These are phyloP conservation scores for Aegilops tauschii DNA, from an alignment of 176 grass and related monocot genomes.

Conservation along the genomic window DNA sequence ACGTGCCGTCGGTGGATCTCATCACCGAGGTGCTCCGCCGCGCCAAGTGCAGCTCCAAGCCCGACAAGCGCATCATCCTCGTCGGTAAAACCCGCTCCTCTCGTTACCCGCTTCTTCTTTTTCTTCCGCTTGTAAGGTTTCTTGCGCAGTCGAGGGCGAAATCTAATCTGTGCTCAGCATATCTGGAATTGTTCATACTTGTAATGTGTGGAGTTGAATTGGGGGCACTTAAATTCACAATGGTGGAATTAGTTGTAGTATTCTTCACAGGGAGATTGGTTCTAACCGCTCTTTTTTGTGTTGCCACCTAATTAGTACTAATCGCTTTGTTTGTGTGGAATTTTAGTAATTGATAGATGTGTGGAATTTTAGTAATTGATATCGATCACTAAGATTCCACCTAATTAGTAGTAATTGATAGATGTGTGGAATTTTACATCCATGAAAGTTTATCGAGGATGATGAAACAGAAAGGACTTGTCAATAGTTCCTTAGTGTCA, in stretches of 20 bases:
- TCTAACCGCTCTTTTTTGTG: neutral
- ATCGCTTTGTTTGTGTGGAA: too few relatives aligned
- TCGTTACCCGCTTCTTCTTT: neutral
- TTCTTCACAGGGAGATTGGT: neutral
- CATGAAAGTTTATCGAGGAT: neutral
- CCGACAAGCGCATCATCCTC: constrained; percentile 94
- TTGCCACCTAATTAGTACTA: too few relatives aligned
- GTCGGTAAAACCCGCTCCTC: constrained; percentile 34
- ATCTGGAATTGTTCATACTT: neutral
- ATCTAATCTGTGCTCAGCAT: neutral
- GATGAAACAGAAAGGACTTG: neutral
- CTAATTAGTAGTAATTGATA: neutral
- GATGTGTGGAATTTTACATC: neutral
- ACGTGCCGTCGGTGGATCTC: constrained; percentile 86
- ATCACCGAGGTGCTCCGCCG: constrained; percentile 94
- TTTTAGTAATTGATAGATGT: neutral
- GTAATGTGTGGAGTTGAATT: neutral
- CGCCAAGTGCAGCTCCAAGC: constrained; percentile 90
- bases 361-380: neutral
- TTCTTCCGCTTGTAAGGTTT: neutral
- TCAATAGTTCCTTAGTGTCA: neutral
- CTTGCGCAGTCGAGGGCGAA: neutral
- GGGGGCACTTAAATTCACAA: neutral
- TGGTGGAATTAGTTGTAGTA: neutral
- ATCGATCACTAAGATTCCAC: too few relatives aligned